phyloP scores from a whole-genome alignment of 1,139 yeast species.

The Taphrina deformans region DNA sequence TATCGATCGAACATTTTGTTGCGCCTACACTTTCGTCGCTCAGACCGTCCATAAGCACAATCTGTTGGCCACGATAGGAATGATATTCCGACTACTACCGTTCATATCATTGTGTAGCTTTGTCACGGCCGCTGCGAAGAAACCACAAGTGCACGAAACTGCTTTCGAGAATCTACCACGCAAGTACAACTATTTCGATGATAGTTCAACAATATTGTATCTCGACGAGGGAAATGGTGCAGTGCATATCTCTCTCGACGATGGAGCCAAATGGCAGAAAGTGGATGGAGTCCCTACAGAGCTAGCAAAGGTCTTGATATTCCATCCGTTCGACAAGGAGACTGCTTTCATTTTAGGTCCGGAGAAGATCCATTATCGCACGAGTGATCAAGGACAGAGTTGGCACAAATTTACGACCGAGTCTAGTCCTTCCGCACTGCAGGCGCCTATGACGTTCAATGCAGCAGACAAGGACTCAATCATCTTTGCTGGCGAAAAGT shows the following conservation, averaged over 20 bases:
- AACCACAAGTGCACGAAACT: slow-evolving; percentile 34
- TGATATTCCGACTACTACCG: background rate
- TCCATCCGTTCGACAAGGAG: slow-evolving; percentile 52
- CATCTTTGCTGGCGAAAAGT: slow-evolving; percentile 49
- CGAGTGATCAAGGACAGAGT: slow-evolving; percentile 59
- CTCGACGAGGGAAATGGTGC: slow-evolving; percentile 44
- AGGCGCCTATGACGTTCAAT: slow-evolving; percentile 48
- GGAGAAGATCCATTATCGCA: slow-evolving; percentile 52
- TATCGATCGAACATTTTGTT: too few relatives aligned
- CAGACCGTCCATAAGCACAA: too few relatives aligned
- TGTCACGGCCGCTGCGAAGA: slow-evolving; percentile 21
- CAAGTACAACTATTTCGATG: slow-evolving; percentile 39
- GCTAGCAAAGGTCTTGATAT: slow-evolving; percentile 46
- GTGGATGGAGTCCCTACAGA: slow-evolving; percentile 44
- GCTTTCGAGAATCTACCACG: slow-evolving; percentile 38
- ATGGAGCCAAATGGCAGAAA: slow-evolving; percentile 58
- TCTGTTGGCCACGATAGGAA: too few relatives aligned
- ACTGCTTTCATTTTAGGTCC: slow-evolving; percentile 55
- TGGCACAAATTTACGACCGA: slow-evolving; percentile 55
- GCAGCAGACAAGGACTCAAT: slow-evolving; percentile 49
- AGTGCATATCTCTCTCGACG: slow-evolving; percentile 55
- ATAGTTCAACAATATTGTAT: slow-evolving; percentile 47
- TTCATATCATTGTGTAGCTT: background rate
- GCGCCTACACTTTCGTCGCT: too few relatives aligned
- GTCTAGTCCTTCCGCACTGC: slow-evolving; percentile 40